phyloP scores from a whole-genome alignment of 305 asterid genomes.

The Rubia peregrina region DNA sequence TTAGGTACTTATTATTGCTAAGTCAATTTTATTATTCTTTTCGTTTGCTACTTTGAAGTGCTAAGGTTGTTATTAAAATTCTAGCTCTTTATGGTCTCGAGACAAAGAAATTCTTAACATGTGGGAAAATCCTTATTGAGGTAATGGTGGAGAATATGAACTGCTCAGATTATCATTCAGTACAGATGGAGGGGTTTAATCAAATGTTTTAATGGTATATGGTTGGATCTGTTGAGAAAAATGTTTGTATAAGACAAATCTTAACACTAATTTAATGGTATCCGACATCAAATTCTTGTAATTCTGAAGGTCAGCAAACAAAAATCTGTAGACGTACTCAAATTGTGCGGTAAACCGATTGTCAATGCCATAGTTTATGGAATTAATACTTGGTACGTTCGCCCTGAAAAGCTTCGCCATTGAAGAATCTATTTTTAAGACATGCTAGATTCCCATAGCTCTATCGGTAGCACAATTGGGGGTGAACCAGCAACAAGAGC shows the following conservation, averaged over 20 bases:
- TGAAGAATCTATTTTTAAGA: constrained; percentile 38
- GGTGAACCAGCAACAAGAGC: constrained; percentile 79
- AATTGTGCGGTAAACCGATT: constrained; percentile 52
- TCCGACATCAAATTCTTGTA: neutral
- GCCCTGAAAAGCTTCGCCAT: constrained; percentile 62
- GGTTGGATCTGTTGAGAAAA: constrained; percentile 14
- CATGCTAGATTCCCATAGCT: constrained; percentile 49
- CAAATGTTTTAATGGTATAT: constrained; percentile 56
- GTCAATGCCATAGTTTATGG: constrained; percentile 54
- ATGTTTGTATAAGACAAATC: neutral
- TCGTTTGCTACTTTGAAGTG: constrained; percentile 24
- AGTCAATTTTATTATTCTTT: constrained; percentile 21
- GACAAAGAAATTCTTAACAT: constrained; percentile 60
- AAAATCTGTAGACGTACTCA: constrained; percentile 46
- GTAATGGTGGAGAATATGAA: constrained; percentile 64
- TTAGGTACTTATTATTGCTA: constrained; percentile 50
- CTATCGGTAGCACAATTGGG: constrained; percentile 33
- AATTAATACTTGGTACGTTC: constrained; percentile 32
- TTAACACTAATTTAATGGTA: too few species aligned
- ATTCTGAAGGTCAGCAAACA: constrained; percentile 46
- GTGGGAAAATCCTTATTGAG: constrained; percentile 52
- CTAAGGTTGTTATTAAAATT: constrained; percentile 31
- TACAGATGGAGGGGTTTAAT: constrained; percentile 73
- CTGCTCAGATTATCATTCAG: constrained; percentile 30
- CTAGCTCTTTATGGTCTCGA: constrained; percentile 77